Percentiles rank a stretch among this genome's conserved stretches.
phyloP scores from a whole-genome alignment of 805 yeast genomes.

The Starmera dryadoides region DNA sequence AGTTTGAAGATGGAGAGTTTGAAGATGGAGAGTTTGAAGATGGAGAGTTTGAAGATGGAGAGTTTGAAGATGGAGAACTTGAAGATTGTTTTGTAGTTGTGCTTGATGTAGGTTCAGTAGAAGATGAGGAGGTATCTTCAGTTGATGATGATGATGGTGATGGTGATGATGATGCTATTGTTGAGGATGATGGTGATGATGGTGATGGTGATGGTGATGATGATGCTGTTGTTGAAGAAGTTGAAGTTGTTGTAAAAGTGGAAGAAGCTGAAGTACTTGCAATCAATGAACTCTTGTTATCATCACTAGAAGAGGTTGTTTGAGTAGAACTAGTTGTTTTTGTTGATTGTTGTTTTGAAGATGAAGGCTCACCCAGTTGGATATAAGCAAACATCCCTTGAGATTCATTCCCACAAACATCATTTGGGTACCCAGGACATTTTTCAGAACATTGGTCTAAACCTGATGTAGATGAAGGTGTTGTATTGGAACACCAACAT shows the following conservation, averaged over 20 bases:
- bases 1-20: slow-evolving; percentile 14
- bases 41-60: slow-evolving; percentile 10
- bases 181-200: background rate
- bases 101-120: slow-evolving; percentile 6
- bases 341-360: too few relatives aligned
- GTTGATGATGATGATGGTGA: background rate
- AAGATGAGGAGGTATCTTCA: background rate
- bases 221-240: background rate
- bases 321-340: background rate
- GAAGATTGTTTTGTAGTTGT: too few relatives aligned
- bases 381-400: slow-evolving; percentile 49
- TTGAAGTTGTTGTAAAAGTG: background rate
- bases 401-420: slow-evolving; percentile 34
- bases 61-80: slow-evolving; percentile 5
- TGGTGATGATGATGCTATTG: background rate
- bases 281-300: background rate
- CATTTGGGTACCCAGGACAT: slow-evolving; percentile 40
- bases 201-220: background rate
- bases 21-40: slow-evolving; percentile 15
- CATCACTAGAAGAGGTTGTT: background rate
- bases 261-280: background rate
- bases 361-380: slow-evolving; percentile 25
- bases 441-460: slow-evolving; percentile 24
- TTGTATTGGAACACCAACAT: slow-evolving; percentile 57
- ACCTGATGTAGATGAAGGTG: slow-evolving; percentile 36